These are phyloP conservation scores for Aspergillus indologenus DNA, from an alignment of 495 filamentous ascomycete species.

Conservation along the genomic window DNA sequence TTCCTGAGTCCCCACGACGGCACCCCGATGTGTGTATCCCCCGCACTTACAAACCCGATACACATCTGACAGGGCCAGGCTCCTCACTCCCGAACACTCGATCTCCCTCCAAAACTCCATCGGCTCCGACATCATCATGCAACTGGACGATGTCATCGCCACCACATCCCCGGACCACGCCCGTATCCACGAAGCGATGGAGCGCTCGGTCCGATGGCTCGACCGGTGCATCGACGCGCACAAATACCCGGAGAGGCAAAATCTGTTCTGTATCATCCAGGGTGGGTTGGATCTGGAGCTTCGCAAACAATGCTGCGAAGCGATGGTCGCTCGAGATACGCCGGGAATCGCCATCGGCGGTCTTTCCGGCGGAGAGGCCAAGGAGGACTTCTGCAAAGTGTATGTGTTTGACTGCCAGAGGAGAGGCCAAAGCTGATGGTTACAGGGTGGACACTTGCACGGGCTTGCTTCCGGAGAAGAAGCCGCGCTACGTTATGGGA, in stretches of 20 bases:
- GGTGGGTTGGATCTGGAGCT: constrained; percentile 91
- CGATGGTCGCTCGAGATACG: constrained; percentile 89
- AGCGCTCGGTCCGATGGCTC: constrained; percentile 95
- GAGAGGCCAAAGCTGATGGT: constrained; percentile 15
- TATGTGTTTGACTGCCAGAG: constrained; percentile 23
- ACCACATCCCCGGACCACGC: constrained; percentile 85
- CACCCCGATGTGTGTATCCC: constrained; percentile 68
- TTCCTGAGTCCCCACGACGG: constrained; percentile 95
- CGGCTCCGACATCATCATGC: constrained; percentile 99
- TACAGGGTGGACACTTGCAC: constrained; percentile 81
- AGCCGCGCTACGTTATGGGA: constrained; percentile 97
- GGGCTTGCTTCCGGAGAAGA: constrained; percentile 75
- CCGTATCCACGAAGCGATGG: constrained; percentile 92
- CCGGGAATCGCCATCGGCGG: constrained; percentile 97
- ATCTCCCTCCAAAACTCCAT: constrained; percentile 96
- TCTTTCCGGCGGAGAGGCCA: constrained; percentile 79
- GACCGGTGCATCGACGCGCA: constrained; percentile 95
- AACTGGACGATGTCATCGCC: constrained; percentile 94
- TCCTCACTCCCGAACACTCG: constrained; percentile 95
- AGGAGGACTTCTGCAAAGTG: constrained; percentile 61
- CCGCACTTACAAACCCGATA: not conserved
- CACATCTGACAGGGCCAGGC: constrained; percentile 37
- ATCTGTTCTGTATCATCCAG: constrained; percentile 99
- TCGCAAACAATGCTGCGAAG: constrained; percentile 74
- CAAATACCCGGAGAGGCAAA: constrained; percentile 76